Base-by-base conservation (phyloP, 148 eudicot genomes). In the Vaccinium darrowii region DNA sequence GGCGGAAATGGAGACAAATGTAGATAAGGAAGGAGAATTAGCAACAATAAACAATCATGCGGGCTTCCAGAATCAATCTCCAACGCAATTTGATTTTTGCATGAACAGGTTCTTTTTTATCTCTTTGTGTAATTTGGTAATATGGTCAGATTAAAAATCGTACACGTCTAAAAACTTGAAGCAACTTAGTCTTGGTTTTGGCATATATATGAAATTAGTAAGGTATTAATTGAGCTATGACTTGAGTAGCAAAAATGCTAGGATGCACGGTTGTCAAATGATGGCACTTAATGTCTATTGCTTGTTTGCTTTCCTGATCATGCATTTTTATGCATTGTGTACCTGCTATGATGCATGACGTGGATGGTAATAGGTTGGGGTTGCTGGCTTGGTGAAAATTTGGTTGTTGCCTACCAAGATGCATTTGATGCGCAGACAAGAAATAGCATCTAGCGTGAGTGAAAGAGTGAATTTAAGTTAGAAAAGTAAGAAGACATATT, bases 101-200 rank as follows among this genome's bases (percentile, higher is more conserved):
- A 83, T 85, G 84, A 91, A 89, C 94, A 95, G 98, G 99, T 96
- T 85, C 60, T 62, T 39, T 81, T 75, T 62, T 47, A 39, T 76
- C 77, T 84, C 54, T 76, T 36, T 36, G 25, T 50, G 57, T 49
- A 33, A 65, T 63, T 54, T 27, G 27, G 12, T 76, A 6, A 14
- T 76, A 23, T 27, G 11, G 8, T 76, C 14, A 12, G 19, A 36
- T 9, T 0, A 82, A 51, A 27, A 69, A 51, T 18, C 18, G 11
- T 52, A 51, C 15, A 3, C 21, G 15, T 27, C 62, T 81, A 69
- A 8, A 25, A 82, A 27, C 77, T 63, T 83, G 67, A 27, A 12
- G 54, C 2, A 25, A 82, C 62, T 50, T 51, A 69, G 84, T 82
- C 56, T 82, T 39, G 54, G 60, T 15, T 50, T 82, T 69, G 49